Evolutionary conservation across 805 yeast genomes (phyloP).

Genomic region (Pichia exigua): DNA sequence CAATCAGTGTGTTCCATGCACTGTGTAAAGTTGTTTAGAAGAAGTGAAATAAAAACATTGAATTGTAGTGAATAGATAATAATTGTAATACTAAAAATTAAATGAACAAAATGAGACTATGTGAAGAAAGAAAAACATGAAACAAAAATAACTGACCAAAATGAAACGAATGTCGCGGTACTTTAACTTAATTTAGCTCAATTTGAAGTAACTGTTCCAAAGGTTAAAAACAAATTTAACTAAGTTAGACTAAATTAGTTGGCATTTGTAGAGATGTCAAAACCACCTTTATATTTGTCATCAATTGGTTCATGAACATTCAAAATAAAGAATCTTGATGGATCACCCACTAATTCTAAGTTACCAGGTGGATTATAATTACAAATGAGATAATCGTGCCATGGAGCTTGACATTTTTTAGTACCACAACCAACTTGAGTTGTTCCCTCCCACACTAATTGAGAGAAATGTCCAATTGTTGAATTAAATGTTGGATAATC

Average conservation of each 20-base stretch:
- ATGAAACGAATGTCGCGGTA: background rate
- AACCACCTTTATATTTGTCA: background rate
- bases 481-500: constrained; percentile 38
- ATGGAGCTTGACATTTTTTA: constrained; percentile 43
- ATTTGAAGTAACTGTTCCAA: background rate
- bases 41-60: background rate
- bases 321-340: constrained; percentile 3
- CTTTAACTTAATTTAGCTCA: background rate
- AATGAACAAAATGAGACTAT: background rate
- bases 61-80: too few species aligned
- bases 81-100: background rate
- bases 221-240: background rate
- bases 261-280: background rate
- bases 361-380: constrained; percentile 74
- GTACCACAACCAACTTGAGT: constrained; percentile 65
- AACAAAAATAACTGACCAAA: background rate
- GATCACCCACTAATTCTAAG: constrained; percentile 36
- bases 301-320: background rate
- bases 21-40: background rate
- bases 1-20: background rate
- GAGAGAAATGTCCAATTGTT: constrained; percentile 74
- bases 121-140: background rate
- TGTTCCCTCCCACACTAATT: constrained; percentile 63
- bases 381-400: constrained; percentile 58
- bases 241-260: background rate